These are phyloP conservation scores for Clathrospora elynae DNA, from an alignment of 2,329 filamentous ascomycete genomes.

Conservation along the genomic window DNA sequence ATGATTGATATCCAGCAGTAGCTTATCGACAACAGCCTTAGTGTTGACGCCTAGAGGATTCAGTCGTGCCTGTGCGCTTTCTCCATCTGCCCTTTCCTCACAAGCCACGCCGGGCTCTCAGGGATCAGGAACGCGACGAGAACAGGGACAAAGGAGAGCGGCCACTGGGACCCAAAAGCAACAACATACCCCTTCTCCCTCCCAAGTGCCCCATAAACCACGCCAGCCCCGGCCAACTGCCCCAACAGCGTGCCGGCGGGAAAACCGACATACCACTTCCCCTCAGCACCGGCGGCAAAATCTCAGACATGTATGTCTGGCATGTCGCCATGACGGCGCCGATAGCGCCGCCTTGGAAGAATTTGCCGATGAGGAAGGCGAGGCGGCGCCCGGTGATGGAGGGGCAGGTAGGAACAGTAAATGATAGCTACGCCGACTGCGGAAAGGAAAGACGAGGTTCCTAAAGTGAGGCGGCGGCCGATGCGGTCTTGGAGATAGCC, in stretches of 20 bases:
- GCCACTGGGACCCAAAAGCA: constrained; percentile 55
- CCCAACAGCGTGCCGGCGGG: constrained; percentile 57
- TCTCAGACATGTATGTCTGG: constrained; percentile 59
- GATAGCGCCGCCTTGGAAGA: constrained; percentile 54
- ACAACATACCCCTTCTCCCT: constrained; percentile 46
- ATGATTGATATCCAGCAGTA: constrained; percentile 32
- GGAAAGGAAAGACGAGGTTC: constrained; percentile 31
- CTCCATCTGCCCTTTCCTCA: constrained; percentile 50
- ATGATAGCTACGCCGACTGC: constrained; percentile 37
- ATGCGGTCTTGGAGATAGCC: constrained; percentile 37
- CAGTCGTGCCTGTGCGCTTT: constrained; percentile 58
- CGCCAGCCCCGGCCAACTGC: constrained; percentile 53
- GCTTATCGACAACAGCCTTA: constrained; percentile 33
- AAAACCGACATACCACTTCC: constrained; percentile 57
- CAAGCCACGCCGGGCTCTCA: constrained; percentile 56
- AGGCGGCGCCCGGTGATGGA: constrained; percentile 30
- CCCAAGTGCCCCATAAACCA: constrained; percentile 46
- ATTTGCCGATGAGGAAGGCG: constrained; percentile 53
- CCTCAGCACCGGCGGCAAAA: constrained; percentile 54
- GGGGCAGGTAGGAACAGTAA: constrained; percentile 37
- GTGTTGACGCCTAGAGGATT: constrained; percentile 49
- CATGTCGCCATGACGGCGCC: constrained; percentile 50
- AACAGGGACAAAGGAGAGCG: constrained; percentile 52
- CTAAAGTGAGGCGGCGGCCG: constrained; percentile 32
- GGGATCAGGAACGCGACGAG: constrained; percentile 54